phyloP scores from a whole-genome alignment of 1,284 basidiomycete species.

The Ceratobasidium sp. region DNA sequence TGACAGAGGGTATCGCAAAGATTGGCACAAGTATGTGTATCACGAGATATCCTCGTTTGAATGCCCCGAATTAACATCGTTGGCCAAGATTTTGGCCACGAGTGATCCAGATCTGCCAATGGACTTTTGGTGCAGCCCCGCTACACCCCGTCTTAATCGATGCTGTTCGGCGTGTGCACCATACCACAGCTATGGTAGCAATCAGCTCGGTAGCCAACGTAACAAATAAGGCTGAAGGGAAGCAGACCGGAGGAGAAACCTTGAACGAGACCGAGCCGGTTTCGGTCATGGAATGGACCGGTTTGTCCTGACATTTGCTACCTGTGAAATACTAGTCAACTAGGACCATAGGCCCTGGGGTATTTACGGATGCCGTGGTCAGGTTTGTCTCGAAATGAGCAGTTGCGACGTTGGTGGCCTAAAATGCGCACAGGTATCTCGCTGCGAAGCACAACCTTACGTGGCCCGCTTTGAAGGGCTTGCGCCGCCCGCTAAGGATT shows the following conservation, averaged over 20 bases:
- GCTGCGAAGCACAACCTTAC: slow-evolving; percentile 49
- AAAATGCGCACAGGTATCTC: slow-evolving; percentile 46
- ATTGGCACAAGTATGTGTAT: slow-evolving; percentile 45
- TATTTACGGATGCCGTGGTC: slow-evolving; percentile 50
- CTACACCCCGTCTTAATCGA: slow-evolving; percentile 53
- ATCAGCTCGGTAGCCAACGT: background rate
- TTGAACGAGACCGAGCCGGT: slow-evolving; percentile 42
- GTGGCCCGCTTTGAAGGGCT: slow-evolving; percentile 50
- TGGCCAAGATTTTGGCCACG: slow-evolving; percentile 44
- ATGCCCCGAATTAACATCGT: background rate
- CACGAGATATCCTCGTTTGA: background rate
- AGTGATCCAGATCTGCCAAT: slow-evolving; percentile 48
- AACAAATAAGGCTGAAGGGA: slow-evolving; percentile 17
- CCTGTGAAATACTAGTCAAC: background rate
- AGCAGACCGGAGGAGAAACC: slow-evolving; percentile 41
- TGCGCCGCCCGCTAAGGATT: slow-evolving; percentile 50
- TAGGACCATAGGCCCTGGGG: slow-evolving; percentile 41
- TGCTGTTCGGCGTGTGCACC: slow-evolving; percentile 50
- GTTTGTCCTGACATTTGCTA: slow-evolving; percentile 42
- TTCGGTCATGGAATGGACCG: slow-evolving; percentile 53
- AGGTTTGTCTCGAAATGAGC: slow-evolving; percentile 43
- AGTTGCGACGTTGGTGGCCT: background rate
- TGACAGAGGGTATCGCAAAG: slow-evolving; percentile 39
- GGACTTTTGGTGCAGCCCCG: slow-evolving; percentile 51
- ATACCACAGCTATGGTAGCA: slow-evolving; percentile 45